Percentiles rank a stretch among this genome's conserved stretches.
These are phyloP conservation scores for carrot (Daucus carota) DNA, from an alignment of 129 eudicot genomes.

Conservation along the genomic window DH1_v3.0 NC_030382.2:39349001-39349500, in stretches of 20 bases:
- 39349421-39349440: neutral
- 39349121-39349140: neutral
- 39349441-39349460: neutral
- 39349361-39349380: neutral
- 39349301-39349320: constrained; percentile 61
- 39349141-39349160: neutral
- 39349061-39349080: neutral
- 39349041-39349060: neutral
- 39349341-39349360: neutral
- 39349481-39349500: neutral
- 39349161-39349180: constrained; percentile 24
- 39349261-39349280: constrained; percentile 70
- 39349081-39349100: neutral
- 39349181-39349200: constrained; percentile 92
- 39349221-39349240: constrained; percentile 55
- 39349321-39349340: constrained; percentile 32
- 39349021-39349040: neutral
- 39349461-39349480: neutral
- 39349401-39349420: neutral
- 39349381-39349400: neutral
- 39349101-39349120: neutral
- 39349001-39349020: neutral
- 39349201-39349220: constrained; percentile 97
- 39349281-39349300: constrained; percentile 18
- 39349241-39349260: constrained; percentile 57